Conservation (phyloP, 106 monocot species). For the Agapanthus africanus region DNA sequence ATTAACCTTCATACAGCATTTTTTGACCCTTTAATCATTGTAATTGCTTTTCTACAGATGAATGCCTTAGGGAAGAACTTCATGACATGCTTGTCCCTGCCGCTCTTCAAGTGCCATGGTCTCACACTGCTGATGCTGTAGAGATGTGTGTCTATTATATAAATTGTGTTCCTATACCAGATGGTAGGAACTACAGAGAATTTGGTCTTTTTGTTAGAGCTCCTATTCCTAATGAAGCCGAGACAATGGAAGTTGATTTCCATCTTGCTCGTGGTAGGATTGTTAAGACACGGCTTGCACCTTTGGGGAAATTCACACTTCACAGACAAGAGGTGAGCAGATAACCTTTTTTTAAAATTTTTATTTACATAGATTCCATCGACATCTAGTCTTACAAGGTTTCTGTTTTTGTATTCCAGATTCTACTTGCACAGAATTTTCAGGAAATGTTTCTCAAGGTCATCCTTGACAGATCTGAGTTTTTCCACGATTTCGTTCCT, state of each 20-base stretch:
- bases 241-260: conserved; percentile 77
- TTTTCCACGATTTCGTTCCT: conserved; percentile 34
- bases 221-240: conserved; percentile 78
- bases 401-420: conserved; percentile 25
- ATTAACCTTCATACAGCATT: background rate
- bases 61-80: conserved; percentile 60
- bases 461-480: conserved; percentile 69
- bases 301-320: conserved; percentile 46
- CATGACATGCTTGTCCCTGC: conserved; percentile 70
- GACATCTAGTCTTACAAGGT: too few relatives aligned
- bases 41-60: too few relatives aligned
- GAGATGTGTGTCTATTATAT: conserved; percentile 59
- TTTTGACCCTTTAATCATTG: background rate
- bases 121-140: conserved; percentile 15
- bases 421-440: conserved; percentile 63
- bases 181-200: conserved; percentile 59
- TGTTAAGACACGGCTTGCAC: conserved; percentile 52
- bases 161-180: conserved; percentile 61
- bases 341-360: background rate
- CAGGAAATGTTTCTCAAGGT: conserved; percentile 93
- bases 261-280: conserved; percentile 87
- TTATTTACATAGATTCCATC: too few relatives aligned
- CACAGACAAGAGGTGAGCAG: conserved; percentile 53
- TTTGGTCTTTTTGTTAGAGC: conserved; percentile 72
- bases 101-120: conserved; percentile 39